A percentile compares a stretch with the other conserved stretches of the same genome.
Evolutionary conservation across 2,329 filamentous ascomycete genomes (phyloP).

Genomic region (Claviceps sp.): DNA sequence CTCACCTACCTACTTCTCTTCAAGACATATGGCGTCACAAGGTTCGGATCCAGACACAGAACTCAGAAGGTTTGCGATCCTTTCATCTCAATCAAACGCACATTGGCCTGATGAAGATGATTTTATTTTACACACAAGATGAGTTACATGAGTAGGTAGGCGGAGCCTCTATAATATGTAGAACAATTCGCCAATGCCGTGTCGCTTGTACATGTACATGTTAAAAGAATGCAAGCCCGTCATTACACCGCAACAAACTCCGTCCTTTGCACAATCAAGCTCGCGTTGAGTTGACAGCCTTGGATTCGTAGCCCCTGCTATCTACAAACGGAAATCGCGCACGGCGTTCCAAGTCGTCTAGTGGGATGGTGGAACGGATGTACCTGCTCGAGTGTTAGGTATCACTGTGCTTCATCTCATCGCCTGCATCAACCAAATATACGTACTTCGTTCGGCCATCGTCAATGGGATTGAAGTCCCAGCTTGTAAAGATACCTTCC

Average conservation of each 20-base stretch:
- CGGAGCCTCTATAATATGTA: too few species aligned
- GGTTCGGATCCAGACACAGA: neutral
- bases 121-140: too few species aligned
- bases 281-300: constrained; percentile 24
- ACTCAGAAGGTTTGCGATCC: neutral
- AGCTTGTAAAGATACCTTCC: constrained; percentile 61
- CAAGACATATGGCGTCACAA: neutral
- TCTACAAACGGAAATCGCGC: constrained; percentile 60
- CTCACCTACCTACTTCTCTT: neutral
- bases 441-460: constrained; percentile 53
- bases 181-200: neutral
- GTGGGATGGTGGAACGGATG: constrained; percentile 69
- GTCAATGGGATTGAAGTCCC: constrained; percentile 72
- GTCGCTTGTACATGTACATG: neutral
- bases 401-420: neutral
- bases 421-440: neutral
- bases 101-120: too few species aligned
- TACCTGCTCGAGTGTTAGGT: constrained; percentile 40
- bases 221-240: neutral
- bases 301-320: constrained; percentile 34
- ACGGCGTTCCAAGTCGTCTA: constrained; percentile 66
- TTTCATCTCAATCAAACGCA: neutral
- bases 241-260: neutral
- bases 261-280: constrained; percentile 4
- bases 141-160: too few species aligned